These are phyloP conservation scores for Udeniomyces megalosporus DNA, from an alignment of 768 basidiomycete genomes.

Conservation along the genomic window DNA sequence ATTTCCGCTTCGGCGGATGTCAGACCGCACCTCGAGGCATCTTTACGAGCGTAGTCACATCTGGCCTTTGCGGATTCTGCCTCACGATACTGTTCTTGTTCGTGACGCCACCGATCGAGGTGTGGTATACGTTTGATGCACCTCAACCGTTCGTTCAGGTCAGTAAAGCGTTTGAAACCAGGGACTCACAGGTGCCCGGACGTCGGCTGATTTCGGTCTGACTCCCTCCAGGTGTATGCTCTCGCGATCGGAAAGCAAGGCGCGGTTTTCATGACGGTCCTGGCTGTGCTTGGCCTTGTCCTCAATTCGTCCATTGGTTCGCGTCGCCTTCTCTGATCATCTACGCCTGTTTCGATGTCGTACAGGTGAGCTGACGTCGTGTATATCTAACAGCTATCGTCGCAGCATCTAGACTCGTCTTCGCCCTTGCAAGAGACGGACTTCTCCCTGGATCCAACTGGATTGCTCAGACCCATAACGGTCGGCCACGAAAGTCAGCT, in stretches of 20 bases:
- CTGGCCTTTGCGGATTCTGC: constrained; percentile 60
- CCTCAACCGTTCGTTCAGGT: constrained; percentile 68
- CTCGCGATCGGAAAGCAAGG: constrained; percentile 63
- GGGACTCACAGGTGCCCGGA: no score
- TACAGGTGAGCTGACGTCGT: no score
- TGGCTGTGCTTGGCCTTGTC: constrained; percentile 60
- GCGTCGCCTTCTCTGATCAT: no score
- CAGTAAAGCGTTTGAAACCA: no score
- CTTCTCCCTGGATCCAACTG: constrained; percentile 67
- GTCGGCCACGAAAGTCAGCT: constrained; percentile 49
- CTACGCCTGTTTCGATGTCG: no score
- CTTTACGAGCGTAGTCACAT: constrained; percentile 56
- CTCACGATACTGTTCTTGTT: constrained; percentile 69
- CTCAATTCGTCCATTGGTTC: constrained; percentile 75
- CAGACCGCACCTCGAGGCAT: constrained; percentile 71
- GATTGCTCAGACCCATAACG: constrained; percentile 52
- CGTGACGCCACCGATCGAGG: constrained; percentile 49
- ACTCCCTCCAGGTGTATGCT: constrained; percentile 47
- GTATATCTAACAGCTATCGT: no score
- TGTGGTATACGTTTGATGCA: constrained; percentile 53
- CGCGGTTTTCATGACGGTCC: constrained; percentile 70
- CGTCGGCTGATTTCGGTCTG: no score
- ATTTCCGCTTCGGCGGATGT: constrained; percentile 25
- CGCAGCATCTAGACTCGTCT: constrained; percentile 73
- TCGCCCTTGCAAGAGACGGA: constrained; percentile 86